Base-by-base conservation (phyloP, 495 filamentous ascomycete genomes). In the Aspergillus cristatus region DNA sequence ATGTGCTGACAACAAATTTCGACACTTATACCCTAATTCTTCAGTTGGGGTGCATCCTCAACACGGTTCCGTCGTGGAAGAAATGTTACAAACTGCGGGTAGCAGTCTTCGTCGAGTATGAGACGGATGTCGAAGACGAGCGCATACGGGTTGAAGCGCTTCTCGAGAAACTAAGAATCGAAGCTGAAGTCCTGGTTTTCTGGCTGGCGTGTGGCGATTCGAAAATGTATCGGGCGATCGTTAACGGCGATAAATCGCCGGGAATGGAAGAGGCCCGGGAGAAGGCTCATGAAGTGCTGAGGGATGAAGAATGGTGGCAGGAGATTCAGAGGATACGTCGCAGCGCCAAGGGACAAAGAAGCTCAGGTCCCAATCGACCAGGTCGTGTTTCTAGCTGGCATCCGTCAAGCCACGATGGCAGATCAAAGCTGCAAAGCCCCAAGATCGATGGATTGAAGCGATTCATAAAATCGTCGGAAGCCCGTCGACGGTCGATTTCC, bases 11-110 rank as follows among this genome's bases (percentile, higher is more conserved):
- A 2, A 91, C 86, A 1, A 94, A 94, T 46, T 94, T 94, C 56
- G 86, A 94, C 50, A 94, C 85, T 7, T 93, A 93, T 54, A 93
- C 86, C 1, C 61, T 93, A 20, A 93, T 93, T 42, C 67, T 94
- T 11, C 86, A 94, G 50, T 66, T 93, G 16, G 86, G 86, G 1
- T 88, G 81, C 31, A 94, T 94, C 37, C 62, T 94, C 2, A 76
- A 82, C 43, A 91, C 83, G 5, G 86, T 91, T 2, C 82, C 82
- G 6, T 75, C 79, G 1, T 93, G 85, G 85, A 88, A 86, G 49
- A 83, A 76, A 47, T 69, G 69, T 2, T 90, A 84, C 50, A 72
- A 68, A 41, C 60, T 90, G 14, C 79, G 86, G 28, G 84, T 93
- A 3, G 66, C 76, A 1, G 86, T 91, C 2, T 94, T 93, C 53